Evolutionary conservation across 2,329 filamentous ascomycete species (phyloP).

Genomic region (Sporothrix dimorphospora): DNA sequence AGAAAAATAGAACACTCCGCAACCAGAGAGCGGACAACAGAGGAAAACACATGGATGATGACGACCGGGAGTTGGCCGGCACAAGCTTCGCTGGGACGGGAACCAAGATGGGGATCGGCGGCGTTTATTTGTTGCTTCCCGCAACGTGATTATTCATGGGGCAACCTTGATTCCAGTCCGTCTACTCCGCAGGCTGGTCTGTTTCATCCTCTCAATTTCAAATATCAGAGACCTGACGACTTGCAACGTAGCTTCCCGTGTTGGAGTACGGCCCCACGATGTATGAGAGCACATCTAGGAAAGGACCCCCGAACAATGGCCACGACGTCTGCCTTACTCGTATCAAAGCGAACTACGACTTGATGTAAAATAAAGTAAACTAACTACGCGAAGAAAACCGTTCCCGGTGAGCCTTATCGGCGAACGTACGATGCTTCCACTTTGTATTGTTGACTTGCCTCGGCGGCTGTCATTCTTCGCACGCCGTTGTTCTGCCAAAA

Average conservation of each 20-base stretch:
- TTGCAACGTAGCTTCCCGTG: not conserved
- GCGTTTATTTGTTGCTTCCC: not conserved
- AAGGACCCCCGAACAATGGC: not conserved
- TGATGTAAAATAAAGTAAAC: not conserved
- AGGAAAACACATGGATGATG: not conserved
- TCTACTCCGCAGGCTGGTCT: too few species aligned
- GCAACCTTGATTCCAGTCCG: not conserved
- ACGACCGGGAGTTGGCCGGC: not conserved
- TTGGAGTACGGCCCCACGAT: not conserved
- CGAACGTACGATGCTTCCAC: not conserved
- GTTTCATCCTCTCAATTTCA: not conserved
- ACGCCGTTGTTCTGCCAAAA: not conserved
- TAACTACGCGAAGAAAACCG: not conserved
- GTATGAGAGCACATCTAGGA: not conserved
- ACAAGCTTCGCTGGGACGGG: not conserved
- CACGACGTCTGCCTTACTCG: not conserved
- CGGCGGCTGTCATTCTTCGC: not conserved
- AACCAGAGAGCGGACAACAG: not conserved
- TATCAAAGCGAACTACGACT: not conserved
- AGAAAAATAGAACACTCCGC: not conserved
- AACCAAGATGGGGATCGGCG: conserved; percentile 1
- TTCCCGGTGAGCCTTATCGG: not conserved
- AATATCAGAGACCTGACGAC: not conserved
- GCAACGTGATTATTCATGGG: not conserved
- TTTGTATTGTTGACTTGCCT: not conserved